Evolutionary conservation across 352 stramenopile species (phyloP).

Genomic region (Globisporangium lucens): DNA sequence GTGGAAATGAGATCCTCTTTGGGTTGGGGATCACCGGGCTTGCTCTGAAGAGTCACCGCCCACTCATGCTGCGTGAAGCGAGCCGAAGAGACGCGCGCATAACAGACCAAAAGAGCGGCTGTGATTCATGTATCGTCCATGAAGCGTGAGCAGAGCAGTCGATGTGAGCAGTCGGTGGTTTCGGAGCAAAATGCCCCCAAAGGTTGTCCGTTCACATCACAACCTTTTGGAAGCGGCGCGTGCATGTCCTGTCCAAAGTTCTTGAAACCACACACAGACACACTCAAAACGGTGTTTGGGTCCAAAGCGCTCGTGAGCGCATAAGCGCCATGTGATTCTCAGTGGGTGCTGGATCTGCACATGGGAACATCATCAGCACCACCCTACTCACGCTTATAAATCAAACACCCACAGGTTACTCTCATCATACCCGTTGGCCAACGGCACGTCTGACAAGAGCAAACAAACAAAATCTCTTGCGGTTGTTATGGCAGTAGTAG

Average conservation of each 20-base stretch:
- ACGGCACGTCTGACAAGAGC: neutral
- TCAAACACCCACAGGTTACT: neutral
- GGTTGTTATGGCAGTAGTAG: neutral
- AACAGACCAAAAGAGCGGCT: neutral
- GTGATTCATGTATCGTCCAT: neutral
- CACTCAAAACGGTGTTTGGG: neutral
- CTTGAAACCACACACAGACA: neutral
- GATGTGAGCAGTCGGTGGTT: constrained; percentile 2
- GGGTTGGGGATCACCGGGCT: neutral
- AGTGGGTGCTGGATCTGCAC: neutral
- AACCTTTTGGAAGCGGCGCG: neutral
- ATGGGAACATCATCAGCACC: neutral
- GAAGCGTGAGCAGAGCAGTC: neutral
- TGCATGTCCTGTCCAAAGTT: constrained; percentile 2
- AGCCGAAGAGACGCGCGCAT: neutral
- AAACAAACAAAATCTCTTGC: constrained; percentile 4
- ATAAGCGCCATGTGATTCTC: neutral
- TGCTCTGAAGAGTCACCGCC: constrained; percentile 4
- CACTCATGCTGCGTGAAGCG: neutral
- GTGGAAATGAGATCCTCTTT: neutral
- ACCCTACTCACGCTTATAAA: neutral
- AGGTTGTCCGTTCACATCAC: neutral
- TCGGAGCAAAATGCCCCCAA: neutral
- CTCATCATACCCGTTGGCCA: neutral
- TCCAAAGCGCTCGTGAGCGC: neutral